phyloP scores from a whole-genome alignment of 495 filamentous ascomycete species.

The Hypoxylon perforatum region DNA sequence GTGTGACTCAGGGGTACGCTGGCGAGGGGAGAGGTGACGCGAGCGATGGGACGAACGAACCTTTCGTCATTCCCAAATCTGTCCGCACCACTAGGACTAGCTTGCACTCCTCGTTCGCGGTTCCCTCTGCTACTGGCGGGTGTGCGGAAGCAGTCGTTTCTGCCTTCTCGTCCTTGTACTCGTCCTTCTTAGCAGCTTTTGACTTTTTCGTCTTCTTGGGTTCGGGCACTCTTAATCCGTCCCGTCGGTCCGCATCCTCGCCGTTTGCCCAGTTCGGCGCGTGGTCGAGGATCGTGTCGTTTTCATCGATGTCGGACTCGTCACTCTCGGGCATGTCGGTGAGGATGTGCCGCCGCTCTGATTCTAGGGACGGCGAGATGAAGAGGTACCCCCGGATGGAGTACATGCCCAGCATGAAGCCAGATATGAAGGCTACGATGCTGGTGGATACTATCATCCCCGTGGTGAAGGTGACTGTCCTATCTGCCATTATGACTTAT shows the following conservation, averaged over 20 bases:
- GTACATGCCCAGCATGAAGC: conserved; percentile 68
- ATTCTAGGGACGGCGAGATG: conserved; percentile 54
- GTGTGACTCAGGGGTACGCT: too few species aligned
- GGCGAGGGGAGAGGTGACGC: too few species aligned
- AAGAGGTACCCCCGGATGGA: conserved; percentile 61
- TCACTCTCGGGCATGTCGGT: conserved; percentile 61
- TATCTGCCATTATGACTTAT: conserved; percentile 41
- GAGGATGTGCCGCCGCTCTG: conserved; percentile 46
- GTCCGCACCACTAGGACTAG: conserved; percentile 91
- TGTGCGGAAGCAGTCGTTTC: not conserved
- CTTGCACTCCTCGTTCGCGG: conserved; percentile 85
- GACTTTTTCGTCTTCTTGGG: conserved; percentile 34
- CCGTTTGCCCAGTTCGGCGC: conserved; percentile 69
- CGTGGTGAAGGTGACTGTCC: conserved; percentile 17
- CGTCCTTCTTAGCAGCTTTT: conserved; percentile 18
- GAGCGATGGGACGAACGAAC: too few species aligned
- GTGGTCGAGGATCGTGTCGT: conserved; percentile 64
- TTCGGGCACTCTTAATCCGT: conserved; percentile 53
- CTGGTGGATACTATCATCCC: conserved; percentile 68
- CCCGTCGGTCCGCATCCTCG: conserved; percentile 57
- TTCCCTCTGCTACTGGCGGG: conserved; percentile 48
- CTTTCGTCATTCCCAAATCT: conserved; percentile 96
- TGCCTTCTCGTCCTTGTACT: conserved; percentile 18
- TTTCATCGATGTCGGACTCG: conserved; percentile 63
- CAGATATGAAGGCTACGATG: conserved; percentile 69